These are phyloP conservation scores for Linnemannia hyalina DNA, from an alignment of 192 early-diverging fungal species.

Conservation along the genomic window DNA sequence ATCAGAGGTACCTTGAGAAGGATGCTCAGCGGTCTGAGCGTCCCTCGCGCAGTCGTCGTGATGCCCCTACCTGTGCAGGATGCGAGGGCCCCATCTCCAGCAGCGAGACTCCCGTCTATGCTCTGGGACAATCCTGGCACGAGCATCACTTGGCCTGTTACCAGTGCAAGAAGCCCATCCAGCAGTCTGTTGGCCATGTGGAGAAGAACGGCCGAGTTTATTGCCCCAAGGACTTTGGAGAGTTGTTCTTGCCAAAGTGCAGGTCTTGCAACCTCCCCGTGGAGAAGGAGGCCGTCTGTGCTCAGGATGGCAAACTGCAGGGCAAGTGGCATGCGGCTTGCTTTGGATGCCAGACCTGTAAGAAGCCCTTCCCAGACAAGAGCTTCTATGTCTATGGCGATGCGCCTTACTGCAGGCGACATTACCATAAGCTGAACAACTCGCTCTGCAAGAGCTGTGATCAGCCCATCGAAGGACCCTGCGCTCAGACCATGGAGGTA, in stretches of 20 bases:
- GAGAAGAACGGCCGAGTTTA: slow-evolving; percentile 77
- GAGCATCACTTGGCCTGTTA: slow-evolving; percentile 74
- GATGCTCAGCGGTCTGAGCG: slow-evolving; percentile 40
- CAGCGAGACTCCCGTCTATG: slow-evolving; percentile 63
- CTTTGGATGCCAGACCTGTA: slow-evolving; percentile 81
- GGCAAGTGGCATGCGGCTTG: slow-evolving; percentile 81
- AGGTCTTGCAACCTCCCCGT: slow-evolving; percentile 71
- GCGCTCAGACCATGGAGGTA: slow-evolving; percentile 86
- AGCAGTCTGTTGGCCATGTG: slow-evolving; percentile 59
- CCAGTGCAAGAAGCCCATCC: slow-evolving; percentile 76
- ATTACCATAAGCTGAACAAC: slow-evolving; percentile 90
- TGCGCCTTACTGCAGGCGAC: slow-evolving; percentile 85
- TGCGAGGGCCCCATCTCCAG: slow-evolving; percentile 35
- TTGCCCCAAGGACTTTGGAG: slow-evolving; percentile 77
- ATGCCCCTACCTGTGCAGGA: slow-evolving; percentile 33
- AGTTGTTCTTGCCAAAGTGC: slow-evolving; percentile 77
- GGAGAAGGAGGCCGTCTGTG: slow-evolving; percentile 79
- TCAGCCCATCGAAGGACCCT: slow-evolving; percentile 90
- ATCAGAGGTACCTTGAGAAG: slow-evolving; percentile 49
- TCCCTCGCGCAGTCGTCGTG: slow-evolving; percentile 31
- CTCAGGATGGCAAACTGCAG: slow-evolving; percentile 76
- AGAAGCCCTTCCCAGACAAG: slow-evolving; percentile 79
- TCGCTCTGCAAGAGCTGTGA: slow-evolving; percentile 85
- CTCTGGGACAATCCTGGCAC: slow-evolving; percentile 76
- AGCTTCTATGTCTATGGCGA: slow-evolving; percentile 92